Conservation (phyloP, 2,329 filamentous ascomycete species). For the Tolypocladium paradoxum region DNA sequence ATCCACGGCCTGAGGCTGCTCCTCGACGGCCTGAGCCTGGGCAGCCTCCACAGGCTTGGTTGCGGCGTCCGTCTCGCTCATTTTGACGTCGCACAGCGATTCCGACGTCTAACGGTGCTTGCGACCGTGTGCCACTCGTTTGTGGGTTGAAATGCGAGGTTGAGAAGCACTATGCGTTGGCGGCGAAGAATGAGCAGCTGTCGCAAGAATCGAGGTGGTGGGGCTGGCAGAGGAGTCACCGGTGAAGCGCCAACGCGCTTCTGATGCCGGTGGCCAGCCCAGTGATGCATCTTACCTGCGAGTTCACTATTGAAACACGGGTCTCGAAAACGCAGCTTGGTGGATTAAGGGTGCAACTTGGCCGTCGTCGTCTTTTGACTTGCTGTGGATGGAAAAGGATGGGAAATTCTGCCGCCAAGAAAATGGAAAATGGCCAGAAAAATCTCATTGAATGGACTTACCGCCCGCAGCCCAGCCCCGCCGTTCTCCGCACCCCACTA, state of each 20-base stretch:
- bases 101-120: neutral
- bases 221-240: neutral
- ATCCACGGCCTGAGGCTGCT: conserved; percentile 4
- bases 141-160: neutral
- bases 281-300: neutral
- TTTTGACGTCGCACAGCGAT: neutral
- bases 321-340: neutral
- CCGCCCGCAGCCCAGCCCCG: neutral
- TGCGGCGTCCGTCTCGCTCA: conserved; percentile 12
- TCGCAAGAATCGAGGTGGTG: neutral
- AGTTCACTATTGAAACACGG: neutral
- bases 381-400: neutral
- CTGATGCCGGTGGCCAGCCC: neutral
- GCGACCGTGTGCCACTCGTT: neutral
- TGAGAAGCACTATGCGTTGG: neutral
- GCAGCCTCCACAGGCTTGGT: conserved; percentile 13
- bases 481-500: neutral
- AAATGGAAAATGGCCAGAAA: neutral
- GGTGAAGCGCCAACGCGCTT: neutral
- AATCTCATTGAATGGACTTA: neutral
- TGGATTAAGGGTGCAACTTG: neutral
- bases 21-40: conserved; percentile 14
- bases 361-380: neutral
- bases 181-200: neutral
- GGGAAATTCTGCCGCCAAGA: neutral